Base-by-base conservation (phyloP, 2,329 filamentous ascomycete genomes). In the Botrytis galanthina region DNA sequence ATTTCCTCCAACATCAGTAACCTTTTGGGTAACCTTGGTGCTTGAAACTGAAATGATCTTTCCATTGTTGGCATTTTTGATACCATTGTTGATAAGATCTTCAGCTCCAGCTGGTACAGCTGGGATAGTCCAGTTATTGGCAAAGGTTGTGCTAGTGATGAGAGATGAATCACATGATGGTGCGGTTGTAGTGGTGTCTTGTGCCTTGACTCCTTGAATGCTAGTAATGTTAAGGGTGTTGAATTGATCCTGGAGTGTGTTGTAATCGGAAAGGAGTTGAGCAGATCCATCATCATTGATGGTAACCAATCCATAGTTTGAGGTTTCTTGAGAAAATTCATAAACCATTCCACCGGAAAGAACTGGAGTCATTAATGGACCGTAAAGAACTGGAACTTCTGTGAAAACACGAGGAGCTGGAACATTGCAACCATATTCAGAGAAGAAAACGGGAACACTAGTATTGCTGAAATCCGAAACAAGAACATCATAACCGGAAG, bases 301-400 rank as follows among this genome's bases (percentile, higher is more conserved):
- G 76, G 87, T 79, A 75, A 93, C 90, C 12, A 95, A 86, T 70
- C 90, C 90, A 74, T 86, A 91, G 80, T 89, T 84, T 81, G 91
- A 91, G 60, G 84, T 82, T 81, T 95, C 93, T 82, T 94, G 87
- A 1, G 89, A 90, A 82, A 89, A 95, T 83, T 96, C 92, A 84
- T 95, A 96, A 63, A 95, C 92, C 63, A 96, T 86, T 76, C 92
- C 93, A 75, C 93, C 93, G 72, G 90, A 91, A 80, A 95, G 90
- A 73, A 89, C 85, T 29, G 85, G 81, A 20, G 83, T 90, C 91
- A 95, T 94, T 76, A 93, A 78, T 57, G 85, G 79, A 73, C 92
- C 87, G 82, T 95, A 95, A 77, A 96, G 89, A 75, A 90, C 85
- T 72, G 85, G 86, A 20, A 94, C 91, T 83, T 96, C 93, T 77